A percentile compares a stretch with the other conserved stretches of the same genome.
Conservation (phyloP, 2,329 filamentous ascomycete genomes). For the Sporothrix inflata region DNA sequence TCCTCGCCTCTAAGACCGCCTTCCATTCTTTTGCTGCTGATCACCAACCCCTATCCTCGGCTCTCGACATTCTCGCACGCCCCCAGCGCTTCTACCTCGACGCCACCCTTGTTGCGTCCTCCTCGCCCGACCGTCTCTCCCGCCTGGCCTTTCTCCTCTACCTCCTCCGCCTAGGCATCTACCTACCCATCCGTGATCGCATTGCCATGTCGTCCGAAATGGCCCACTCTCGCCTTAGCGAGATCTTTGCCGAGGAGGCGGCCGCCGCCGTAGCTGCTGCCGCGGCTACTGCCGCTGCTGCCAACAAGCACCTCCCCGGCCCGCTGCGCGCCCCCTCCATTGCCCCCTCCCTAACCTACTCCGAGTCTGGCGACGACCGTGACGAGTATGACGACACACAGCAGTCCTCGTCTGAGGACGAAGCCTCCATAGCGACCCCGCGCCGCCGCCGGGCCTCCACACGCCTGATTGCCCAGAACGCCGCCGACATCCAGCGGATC, state of each 20-base stretch:
- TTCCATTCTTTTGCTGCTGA: conserved; percentile 12
- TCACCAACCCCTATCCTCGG: not conserved
- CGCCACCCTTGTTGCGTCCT: not conserved
- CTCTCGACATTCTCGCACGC: conserved; percentile 1
- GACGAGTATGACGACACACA: conserved; percentile 54
- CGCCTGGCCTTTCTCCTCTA: not conserved
- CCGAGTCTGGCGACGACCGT: conserved; percentile 62
- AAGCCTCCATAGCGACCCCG: conserved; percentile 29
- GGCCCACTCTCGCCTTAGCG: conserved; percentile 31
- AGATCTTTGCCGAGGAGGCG: conserved; percentile 34
- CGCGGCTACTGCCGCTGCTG: conserved; percentile 44
- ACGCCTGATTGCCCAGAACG: conserved; percentile 66
- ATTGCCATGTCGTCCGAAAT: conserved; percentile 31
- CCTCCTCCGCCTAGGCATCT: not conserved
- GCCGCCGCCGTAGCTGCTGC: conserved; percentile 31
- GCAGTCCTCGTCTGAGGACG: conserved; percentile 42
- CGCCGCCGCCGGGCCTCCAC: conserved; percentile 69
- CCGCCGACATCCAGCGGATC: conserved; percentile 64
- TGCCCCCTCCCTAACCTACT: conserved; percentile 66
- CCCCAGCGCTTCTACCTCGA: not conserved
- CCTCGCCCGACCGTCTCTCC: not conserved
- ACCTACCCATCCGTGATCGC: not conserved
- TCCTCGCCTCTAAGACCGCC: conserved; percentile 11
- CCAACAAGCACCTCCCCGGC: conserved; percentile 46
- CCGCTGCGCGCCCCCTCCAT: conserved; percentile 54